phyloP scores from a whole-genome alignment of 257 asterid genomes.

The Cynanchum wilfordii region DNA sequence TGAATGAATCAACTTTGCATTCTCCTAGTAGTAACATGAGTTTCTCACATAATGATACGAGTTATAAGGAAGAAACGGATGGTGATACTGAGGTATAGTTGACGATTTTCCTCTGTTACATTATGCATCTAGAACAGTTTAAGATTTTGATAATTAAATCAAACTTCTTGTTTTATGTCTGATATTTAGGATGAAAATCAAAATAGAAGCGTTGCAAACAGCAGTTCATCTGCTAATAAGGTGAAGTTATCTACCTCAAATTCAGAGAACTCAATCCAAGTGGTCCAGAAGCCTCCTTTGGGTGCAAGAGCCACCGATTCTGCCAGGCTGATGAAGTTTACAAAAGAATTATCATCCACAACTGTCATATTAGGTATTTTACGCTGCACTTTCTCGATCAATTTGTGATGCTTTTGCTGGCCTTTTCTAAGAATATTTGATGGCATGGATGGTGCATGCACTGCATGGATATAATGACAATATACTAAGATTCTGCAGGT shows the following conservation, averaged over 20 bases:
- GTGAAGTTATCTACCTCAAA: conserved; percentile 33
- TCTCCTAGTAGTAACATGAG: conserved; percentile 57
- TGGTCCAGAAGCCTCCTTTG: conserved; percentile 48
- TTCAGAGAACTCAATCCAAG: conserved; percentile 48
- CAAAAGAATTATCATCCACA: conserved; percentile 72
- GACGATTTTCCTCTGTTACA: not conserved
- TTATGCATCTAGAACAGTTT: not conserved
- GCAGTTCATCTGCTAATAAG: conserved; percentile 47
- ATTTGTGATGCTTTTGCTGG: not conserved
- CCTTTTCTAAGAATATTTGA: not conserved
- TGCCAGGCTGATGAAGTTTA: conserved; percentile 86
- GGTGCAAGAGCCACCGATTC: conserved; percentile 97
- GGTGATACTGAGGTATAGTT: conserved; percentile 46
- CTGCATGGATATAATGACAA: not conserved
- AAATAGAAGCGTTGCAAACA: conserved; percentile 43
- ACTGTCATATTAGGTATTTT: conserved; percentile 69
- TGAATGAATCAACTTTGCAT: conserved; percentile 43
- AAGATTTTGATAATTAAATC: not conserved
- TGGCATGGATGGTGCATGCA: not conserved
- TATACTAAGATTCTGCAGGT: not conserved
- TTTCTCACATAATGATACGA: conserved; percentile 43
- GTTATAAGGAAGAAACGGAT: conserved; percentile 42
- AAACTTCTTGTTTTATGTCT: conserved; percentile 12
- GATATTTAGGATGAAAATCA: conserved; percentile 53
- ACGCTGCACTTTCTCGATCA: not conserved